These are phyloP conservation scores for Marchantia paleacea DNA, from an alignment of 225 moss, liverwort and hornwort species.

Conservation along the genomic window DNA sequence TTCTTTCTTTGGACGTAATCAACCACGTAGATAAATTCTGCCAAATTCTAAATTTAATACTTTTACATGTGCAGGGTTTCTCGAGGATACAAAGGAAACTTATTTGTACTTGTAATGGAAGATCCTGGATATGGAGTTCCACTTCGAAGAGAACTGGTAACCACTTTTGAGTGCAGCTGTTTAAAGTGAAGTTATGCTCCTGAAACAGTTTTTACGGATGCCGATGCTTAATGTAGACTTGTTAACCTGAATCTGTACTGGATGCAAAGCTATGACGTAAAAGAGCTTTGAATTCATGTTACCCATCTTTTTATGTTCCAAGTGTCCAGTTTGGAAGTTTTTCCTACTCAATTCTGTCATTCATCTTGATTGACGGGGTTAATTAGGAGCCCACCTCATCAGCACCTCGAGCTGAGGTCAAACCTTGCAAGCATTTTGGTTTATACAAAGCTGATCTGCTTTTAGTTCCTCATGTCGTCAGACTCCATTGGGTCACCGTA, in stretches of 20 bases:
- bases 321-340: no score
- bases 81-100: constrained; percentile 70
- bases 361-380: no score
- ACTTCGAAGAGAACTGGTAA: not conserved
- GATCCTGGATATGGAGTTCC: constrained; percentile 53
- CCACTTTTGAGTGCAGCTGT: not conserved
- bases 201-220: no score
- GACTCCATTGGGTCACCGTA: no score
- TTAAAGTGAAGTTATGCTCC: not conserved
- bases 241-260: not conserved
- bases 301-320: not conserved
- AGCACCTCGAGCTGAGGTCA: no score
- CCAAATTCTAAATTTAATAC: not conserved
- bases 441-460: no score
- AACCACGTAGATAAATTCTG: no score
- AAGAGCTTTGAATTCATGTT: not conserved
- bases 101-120: constrained; percentile 81
- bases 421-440: no score
- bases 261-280: not conserved
- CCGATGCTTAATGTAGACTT: not conserved
- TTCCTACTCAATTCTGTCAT: no score
- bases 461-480: no score
- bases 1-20: not conserved
- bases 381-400: no score
- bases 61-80: constrained; percentile 48